Evolutionary conservation across 306 rosid species (phyloP).

Genomic region (Pyrus bretschneideri): DNA sequence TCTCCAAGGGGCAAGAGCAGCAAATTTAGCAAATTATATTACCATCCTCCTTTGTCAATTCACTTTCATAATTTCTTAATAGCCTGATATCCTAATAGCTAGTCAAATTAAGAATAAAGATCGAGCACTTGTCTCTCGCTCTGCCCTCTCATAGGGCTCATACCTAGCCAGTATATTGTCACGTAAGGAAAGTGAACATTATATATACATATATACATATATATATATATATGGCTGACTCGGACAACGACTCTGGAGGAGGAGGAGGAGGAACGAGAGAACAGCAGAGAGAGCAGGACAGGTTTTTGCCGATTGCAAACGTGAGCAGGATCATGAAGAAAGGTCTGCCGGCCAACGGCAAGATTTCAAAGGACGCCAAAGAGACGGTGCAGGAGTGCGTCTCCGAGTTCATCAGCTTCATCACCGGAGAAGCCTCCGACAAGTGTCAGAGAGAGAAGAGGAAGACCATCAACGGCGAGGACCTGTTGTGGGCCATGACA

Average conservation of each 20-base stretch:
- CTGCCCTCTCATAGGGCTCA: background rate
- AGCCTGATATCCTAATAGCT: background rate
- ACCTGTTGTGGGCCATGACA: constrained; percentile 58
- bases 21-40: background rate
- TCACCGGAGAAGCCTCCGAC: constrained; percentile 61
- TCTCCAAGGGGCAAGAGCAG: background rate
- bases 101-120: no score
- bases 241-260: constrained; percentile 65
- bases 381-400: constrained; percentile 63
- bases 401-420: constrained; percentile 62
- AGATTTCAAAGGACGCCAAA: constrained; percentile 62
- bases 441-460: constrained; percentile 70
- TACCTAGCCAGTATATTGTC: background rate
- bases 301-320: constrained; percentile 61
- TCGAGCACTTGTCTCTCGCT: no score
- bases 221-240: constrained; percentile 49
- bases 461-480: constrained; percentile 69
- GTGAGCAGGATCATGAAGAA: constrained; percentile 73
- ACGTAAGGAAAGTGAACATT: background rate
- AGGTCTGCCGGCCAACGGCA: constrained; percentile 62
- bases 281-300: constrained; percentile 54
- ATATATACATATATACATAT: background rate
- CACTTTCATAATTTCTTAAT: background rate
- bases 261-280: constrained; percentile 58
- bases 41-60: background rate